A percentile compares a stretch with the other conserved stretches of the same genome.
Evolutionary conservation across 352 stramenopile species (phyloP).

Genomic region (Phytophthora cryptogea): DNA sequence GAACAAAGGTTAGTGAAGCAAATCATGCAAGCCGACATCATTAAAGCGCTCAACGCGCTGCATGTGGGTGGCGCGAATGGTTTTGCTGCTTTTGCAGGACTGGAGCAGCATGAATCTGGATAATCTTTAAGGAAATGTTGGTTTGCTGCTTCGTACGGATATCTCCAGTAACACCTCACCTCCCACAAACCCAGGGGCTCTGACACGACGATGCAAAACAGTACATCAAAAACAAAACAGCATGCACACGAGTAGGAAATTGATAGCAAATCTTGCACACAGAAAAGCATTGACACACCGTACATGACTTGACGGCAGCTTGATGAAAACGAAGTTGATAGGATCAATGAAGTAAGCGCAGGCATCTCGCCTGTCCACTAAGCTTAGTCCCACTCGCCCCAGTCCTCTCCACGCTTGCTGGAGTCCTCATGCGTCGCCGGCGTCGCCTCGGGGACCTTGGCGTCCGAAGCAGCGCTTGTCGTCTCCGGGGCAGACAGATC

Average conservation of each 20-base stretch:
- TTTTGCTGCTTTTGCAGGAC: too few relatives aligned
- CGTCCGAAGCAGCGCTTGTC: slow-evolving; percentile 13
- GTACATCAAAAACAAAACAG: too few relatives aligned
- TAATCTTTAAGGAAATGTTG: too few relatives aligned
- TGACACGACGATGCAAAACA: too few relatives aligned
- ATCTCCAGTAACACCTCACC: too few relatives aligned
- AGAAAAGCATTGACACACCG: not conserved
- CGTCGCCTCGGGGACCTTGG: slow-evolving; percentile 18
- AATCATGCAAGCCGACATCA: too few relatives aligned
- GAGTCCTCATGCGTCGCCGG: slow-evolving; percentile 32
- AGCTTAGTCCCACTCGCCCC: slow-evolving; percentile 72
- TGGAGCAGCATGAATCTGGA: too few relatives aligned
- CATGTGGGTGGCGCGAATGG: too few relatives aligned
- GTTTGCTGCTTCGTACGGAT: too few relatives aligned
- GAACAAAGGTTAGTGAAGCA: too few relatives aligned
- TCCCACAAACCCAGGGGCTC: too few relatives aligned
- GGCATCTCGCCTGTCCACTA: slow-evolving; percentile 4
- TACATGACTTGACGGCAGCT: slow-evolving; percentile 5
- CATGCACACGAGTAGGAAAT: not conserved
- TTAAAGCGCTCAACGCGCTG: too few relatives aligned
- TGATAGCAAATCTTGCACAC: not conserved
- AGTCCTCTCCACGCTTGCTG: slow-evolving; percentile 60
- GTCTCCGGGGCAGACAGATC: slow-evolving; percentile 34
- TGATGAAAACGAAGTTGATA: slow-evolving; percentile 17
- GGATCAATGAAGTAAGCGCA: slow-evolving; percentile 28